Evolutionary conservation across 2,329 filamentous ascomycete species (phyloP).

Genomic region (Tolypocladium endophyticum): DNA sequence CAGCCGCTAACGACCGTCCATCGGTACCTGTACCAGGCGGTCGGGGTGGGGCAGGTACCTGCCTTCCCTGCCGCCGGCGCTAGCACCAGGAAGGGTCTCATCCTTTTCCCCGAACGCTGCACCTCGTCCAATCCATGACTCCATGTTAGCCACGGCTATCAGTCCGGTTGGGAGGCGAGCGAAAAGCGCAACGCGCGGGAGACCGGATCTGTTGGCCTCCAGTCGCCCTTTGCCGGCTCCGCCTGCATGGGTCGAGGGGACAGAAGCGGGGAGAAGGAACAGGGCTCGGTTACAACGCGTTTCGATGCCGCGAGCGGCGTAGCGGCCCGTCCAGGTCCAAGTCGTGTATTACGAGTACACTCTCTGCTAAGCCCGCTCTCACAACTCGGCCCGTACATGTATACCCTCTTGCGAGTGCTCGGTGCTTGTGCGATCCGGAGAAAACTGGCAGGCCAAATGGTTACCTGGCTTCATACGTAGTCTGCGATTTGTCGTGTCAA

Average conservation of each 20-base stretch:
- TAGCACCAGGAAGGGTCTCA: not conserved
- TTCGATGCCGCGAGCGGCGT: not conserved
- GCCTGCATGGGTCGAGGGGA: not conserved
- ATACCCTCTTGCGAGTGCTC: not conserved
- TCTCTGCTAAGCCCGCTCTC: not conserved
- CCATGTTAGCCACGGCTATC: not conserved
- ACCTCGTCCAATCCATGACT: not conserved
- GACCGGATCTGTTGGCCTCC: not conserved
- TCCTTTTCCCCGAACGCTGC: not conserved
- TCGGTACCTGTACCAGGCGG: not conserved
- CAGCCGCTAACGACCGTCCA: not conserved
- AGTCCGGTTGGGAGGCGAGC: not conserved
- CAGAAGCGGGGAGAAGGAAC: not conserved
- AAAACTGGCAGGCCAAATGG: not conserved
- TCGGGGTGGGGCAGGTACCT: not conserved
- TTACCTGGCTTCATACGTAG: not conserved
- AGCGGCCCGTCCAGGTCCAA: not conserved
- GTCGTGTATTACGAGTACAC: not conserved
- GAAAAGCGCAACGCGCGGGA: not conserved
- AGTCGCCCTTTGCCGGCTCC: not conserved
- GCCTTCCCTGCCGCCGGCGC: not conserved
- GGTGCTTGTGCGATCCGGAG: not conserved
- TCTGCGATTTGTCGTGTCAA: not conserved
- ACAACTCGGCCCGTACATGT: not conserved
- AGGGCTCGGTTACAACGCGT: not conserved